phyloP scores from a whole-genome alignment of 257 asterid genomes.

The Gardenia jasminoides region DNA sequence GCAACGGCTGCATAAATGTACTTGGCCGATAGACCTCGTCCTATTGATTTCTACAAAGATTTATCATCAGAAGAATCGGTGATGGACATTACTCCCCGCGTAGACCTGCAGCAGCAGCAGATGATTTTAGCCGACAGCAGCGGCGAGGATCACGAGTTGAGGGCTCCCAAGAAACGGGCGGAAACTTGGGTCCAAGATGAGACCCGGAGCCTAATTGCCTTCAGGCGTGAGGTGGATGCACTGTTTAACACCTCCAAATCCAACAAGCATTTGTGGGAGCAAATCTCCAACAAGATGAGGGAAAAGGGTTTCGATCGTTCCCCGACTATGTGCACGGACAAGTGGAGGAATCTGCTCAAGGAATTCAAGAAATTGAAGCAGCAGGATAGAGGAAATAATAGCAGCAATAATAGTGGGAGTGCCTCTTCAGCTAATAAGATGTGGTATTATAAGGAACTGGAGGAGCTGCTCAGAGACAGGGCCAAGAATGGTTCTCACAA shows the following conservation, averaged over 20 bases:
- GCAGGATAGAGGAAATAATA: conserved; percentile 33
- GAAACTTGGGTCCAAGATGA: conserved; percentile 93
- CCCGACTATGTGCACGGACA: conserved; percentile 91
- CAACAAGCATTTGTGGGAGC: conserved; percentile 85
- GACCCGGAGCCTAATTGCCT: conserved; percentile 58
- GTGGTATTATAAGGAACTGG: conserved; percentile 69
- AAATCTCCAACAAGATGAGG: conserved; percentile 81
- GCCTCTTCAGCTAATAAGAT: conserved; percentile 47
- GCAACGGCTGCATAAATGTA: conserved; percentile 8
- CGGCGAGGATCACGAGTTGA: conserved; percentile 46
- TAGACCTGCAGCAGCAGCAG: conserved; percentile 21
- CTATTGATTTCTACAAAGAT: conserved; percentile 26
- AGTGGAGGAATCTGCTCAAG: conserved; percentile 90
- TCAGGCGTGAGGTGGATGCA: conserved; percentile 67
- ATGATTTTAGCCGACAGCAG: conserved; percentile 42
- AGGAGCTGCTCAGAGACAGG: conserved; percentile 66
- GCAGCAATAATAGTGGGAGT: conserved; percentile 46
- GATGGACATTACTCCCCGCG: conserved; percentile 23
- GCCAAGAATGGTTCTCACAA: conserved; percentile 48
- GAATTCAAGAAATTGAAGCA: conserved; percentile 84
- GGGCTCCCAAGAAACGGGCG: conserved; percentile 72
- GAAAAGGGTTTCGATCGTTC: conserved; percentile 89
- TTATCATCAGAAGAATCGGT: conserved; percentile 5
- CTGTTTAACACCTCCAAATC: conserved; percentile 82
- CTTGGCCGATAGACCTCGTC: conserved; percentile 26